Evolutionary conservation across 176 grass and related monocot species (phyloP), one percentile per base, ranked within the genome.

Genomic region (Oryza glaberrima): DNA sequence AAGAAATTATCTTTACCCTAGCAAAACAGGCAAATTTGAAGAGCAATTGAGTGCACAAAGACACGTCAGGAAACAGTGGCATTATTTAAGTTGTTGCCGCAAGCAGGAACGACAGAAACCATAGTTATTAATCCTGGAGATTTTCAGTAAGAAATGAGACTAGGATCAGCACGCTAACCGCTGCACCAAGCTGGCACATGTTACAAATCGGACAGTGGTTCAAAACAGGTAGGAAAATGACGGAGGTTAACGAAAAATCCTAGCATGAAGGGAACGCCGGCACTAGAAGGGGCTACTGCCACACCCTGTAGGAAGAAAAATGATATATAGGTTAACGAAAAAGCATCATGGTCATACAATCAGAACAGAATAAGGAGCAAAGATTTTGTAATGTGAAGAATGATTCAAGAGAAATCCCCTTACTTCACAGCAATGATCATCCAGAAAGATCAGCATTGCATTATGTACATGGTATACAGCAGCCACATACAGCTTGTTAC

Each of bases 391-490:
- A 36, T 63, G 26, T 23, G 48, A 47, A 70, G 52, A 38, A n/a
- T 32, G 19, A 58, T 72, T 82, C 44, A 17, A 38, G 38, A 75
- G 26, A 70, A 38, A 68, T 67, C 11, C n/a, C 3, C 84, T 86
- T 79, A 86, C 79, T 51, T 90, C 35, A 68, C 61, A 76, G 28
- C 58, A 86, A 83, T 36, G 38, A 23, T 17, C 9, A 6, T 45
- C 65, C 63, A 28, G 13, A 65, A 36, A 30, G 49, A 75, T 70
- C 64, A 65, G 30, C 77, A 35, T 65, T 64, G 72, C 77, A 72
- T 52, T 85, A 89, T 87, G 25, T 75, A 90, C 76, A 87, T 70
- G 48, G 48, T 25, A 69, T n/a, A 67, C 22, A 80, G 32, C 17
- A 41, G 70, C 49, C 77, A 36, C 17, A 26, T 12, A 35, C 72